These are phyloP conservation scores for Rosa persica DNA, from an alignment of 306 rosid species.

Conservation along the genomic window DNA sequence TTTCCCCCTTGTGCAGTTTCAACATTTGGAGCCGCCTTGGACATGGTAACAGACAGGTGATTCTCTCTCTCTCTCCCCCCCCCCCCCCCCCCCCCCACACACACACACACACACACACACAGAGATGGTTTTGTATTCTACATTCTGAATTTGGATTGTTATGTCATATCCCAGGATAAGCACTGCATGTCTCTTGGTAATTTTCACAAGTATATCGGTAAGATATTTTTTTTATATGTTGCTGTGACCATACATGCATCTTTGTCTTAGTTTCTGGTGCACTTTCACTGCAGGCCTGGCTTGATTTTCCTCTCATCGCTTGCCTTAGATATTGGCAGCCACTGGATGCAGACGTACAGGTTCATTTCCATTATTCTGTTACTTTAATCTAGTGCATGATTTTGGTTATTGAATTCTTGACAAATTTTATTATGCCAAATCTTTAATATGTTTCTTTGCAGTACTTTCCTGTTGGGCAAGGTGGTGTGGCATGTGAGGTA, in stretches of 20 bases:
- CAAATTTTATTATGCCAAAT: too few relatives aligned
- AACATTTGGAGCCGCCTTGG: conserved; percentile 97
- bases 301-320: conserved; percentile 75
- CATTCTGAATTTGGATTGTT: conserved; percentile 34
- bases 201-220: conserved; percentile 84
- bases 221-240: conserved; percentile 25
- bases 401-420: too few relatives aligned
- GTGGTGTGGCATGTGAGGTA: too few relatives aligned
- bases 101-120: too few relatives aligned
- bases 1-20: conserved; percentile 72
- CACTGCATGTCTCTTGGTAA: conserved; percentile 88
- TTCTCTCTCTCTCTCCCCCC: conserved; percentile 11
- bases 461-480: too few relatives aligned
- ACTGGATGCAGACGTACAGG: conserved; percentile 99
- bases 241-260: conserved; percentile 21
- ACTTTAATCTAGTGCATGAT: too few relatives aligned
- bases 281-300: conserved; percentile 90
- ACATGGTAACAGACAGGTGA: conserved; percentile 95
- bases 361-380: too few relatives aligned
- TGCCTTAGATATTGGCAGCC: conserved; percentile 92
- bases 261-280: too few relatives aligned
- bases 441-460: too few relatives aligned
- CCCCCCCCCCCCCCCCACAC: not conserved
- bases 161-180: conserved; percentile 69
- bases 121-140: not conserved